Evolutionary conservation across 2,329 filamentous ascomycete species (phyloP), one percentile per base, ranked within the genome.

Genomic region (Aureobasidium sp.): DNA sequence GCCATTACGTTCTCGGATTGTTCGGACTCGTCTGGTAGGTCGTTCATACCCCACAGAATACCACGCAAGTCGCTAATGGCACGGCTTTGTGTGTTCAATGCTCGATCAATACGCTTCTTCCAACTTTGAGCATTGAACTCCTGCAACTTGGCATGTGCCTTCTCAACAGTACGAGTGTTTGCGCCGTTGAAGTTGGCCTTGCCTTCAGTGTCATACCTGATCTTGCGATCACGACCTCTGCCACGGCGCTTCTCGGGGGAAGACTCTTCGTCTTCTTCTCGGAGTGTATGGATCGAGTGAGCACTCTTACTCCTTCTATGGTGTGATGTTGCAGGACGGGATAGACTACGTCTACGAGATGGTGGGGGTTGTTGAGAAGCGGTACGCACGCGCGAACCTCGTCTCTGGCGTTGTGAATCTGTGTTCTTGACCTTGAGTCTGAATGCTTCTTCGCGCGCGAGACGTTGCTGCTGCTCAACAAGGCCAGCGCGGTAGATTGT

Each of bases 401-500:
- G 77, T 42, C 79, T 78, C 59, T 81, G 77, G 29, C 79, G 76
- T 15, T 72, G 66, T 62, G 91, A 86, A 65, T 93, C 88, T 22
- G 97, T 84, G 69, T 88, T 92, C 72, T 92, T 95, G 15, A 88
- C 83, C 73, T 99, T 99, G 63, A 96, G 79, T 15, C 86, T 80
- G 74, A 95, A 97, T 0, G 93, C 93, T 66, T 96, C 91, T 72
- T 96, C 91, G 47, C 94, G 86, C 5, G 93, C 92, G 61, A 96
- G 78, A 22, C 94, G 84, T 73, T 97, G 94, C 71, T 88, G 87
- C 74, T 97, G 93, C 73, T 99, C 94, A 61, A 92, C 79, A 22
- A 93, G 81, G 0, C 95, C 94, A 49, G 90, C 85, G 36, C 93
- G 87, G 73, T 97, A 99, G 57, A 99, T 99, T 70, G 91, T 87